These are phyloP conservation scores for Wolfiporia cocos DNA, from an alignment of 1,284 basidiomycete species.

Conservation along the genomic window DNA sequence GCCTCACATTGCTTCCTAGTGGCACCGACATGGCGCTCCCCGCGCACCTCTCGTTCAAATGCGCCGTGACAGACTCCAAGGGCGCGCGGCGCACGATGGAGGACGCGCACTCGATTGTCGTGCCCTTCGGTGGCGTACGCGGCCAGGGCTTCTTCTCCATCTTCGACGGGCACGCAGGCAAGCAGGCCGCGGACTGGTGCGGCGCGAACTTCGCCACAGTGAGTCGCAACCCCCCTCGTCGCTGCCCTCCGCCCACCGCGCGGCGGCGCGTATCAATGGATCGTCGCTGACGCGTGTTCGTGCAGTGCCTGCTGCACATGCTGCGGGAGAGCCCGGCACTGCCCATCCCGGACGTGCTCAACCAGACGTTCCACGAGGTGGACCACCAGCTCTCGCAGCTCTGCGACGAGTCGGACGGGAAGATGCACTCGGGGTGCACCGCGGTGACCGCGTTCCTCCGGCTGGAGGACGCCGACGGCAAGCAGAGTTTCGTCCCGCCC, in stretches of 20 bases:
- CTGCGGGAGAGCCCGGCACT: conserved; percentile 15
- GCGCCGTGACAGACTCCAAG: conserved; percentile 91
- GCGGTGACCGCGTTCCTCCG: conserved; percentile 97
- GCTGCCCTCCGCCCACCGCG: neutral
- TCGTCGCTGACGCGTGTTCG: conserved; percentile 1
- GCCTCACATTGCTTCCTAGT: neutral
- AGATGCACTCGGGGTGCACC: conserved; percentile 95
- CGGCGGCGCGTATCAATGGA: conserved; percentile 5
- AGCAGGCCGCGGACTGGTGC: conserved; percentile 99
- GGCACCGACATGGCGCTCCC: conserved; percentile 9
- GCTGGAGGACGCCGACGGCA: conserved; percentile 76
- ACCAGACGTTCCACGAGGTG: conserved; percentile 90
- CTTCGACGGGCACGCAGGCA: conserved; percentile 98
- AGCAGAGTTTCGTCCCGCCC: conserved; percentile 52
- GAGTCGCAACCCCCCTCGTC: conserved; percentile 15
- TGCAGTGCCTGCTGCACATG: conserved; percentile 24
- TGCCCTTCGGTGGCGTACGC: conserved; percentile 85
- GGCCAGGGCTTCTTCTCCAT: conserved; percentile 98
- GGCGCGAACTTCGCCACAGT: conserved; percentile 94
- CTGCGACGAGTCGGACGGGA: conserved; percentile 78
- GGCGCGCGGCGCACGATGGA: conserved; percentile 95
- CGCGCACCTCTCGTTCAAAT: conserved; percentile 58
- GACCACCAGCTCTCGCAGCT: conserved; percentile 80
- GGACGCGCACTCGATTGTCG: conserved; percentile 93
- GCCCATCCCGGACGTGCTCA: conserved; percentile 84